These are phyloP conservation scores for Chaetomidium leptoderma DNA, from an alignment of 495 filamentous ascomycete species.

Conservation along the genomic window DNA sequence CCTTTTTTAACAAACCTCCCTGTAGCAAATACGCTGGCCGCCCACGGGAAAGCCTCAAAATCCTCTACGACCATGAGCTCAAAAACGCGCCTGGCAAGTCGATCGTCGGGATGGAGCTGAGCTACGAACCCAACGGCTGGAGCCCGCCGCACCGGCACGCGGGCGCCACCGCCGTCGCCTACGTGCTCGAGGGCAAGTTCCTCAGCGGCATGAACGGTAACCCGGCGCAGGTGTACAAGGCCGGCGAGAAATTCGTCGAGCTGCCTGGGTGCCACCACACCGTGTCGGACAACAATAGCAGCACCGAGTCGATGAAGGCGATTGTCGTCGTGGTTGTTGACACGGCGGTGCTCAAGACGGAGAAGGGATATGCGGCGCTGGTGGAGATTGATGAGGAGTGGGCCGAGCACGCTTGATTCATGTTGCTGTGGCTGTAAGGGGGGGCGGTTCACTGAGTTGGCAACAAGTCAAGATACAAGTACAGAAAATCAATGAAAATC, in stretches of 20 bases:
- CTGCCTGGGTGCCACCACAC: conserved; percentile 18
- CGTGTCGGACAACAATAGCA: conserved; percentile 14
- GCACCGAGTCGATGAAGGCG: conserved; percentile 11
- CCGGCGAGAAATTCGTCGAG: conserved; percentile 10
- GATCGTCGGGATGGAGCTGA: conserved; percentile 15
- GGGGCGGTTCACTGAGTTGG: too few relatives aligned
- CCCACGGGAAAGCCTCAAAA: conserved; percentile 9
- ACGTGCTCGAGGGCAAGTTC: conserved; percentile 17
- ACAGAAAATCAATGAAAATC: too few relatives aligned
- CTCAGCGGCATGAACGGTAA: conserved; percentile 20
- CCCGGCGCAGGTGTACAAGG: conserved; percentile 1
- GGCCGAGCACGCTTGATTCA: conserved; percentile 3
- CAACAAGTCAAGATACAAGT: too few relatives aligned
- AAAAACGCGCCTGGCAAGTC: conserved; percentile 18
- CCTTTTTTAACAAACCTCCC: neutral
- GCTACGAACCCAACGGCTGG: conserved; percentile 7
- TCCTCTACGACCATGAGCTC: conserved; percentile 21
- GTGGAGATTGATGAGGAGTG: conserved; percentile 16
- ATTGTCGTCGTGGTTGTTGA: conserved; percentile 16
- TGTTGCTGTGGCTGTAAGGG: too few relatives aligned
- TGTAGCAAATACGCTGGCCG: conserved; percentile 5
- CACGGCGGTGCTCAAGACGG: conserved; percentile 6
- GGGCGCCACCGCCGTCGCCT: conserved; percentile 14
- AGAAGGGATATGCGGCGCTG: conserved; percentile 17
- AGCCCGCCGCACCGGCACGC: conserved; percentile 13